Conservation (phyloP, 768 basidiomycete genomes). For the Pholiota conissans region DNA sequence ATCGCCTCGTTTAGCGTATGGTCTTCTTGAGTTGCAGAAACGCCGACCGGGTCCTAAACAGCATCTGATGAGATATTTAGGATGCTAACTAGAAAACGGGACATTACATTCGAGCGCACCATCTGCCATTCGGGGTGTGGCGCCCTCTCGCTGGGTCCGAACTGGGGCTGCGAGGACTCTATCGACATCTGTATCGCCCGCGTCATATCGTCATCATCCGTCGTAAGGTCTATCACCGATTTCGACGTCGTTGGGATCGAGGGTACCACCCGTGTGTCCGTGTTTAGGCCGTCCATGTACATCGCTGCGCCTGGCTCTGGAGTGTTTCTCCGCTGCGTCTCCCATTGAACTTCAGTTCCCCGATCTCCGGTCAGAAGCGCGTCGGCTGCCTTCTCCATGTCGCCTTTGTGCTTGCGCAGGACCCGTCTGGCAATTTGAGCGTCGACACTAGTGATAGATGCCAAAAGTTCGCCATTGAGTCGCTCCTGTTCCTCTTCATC, state of each 20-base stretch:
- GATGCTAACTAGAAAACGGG: background rate
- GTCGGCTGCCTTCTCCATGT: conserved; percentile 54
- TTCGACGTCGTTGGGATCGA: conserved; percentile 25
- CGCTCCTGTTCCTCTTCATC: conserved; percentile 27
- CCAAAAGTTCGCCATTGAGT: conserved; percentile 32
- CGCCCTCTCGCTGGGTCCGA: conserved; percentile 61
- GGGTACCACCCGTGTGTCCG: conserved; percentile 21
- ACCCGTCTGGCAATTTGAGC: conserved; percentile 52
- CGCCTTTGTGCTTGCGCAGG: conserved; percentile 58
- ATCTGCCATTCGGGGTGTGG: conserved; percentile 70
- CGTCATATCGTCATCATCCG: conserved; percentile 48
- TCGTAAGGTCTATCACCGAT: conserved; percentile 61
- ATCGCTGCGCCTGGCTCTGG: conserved; percentile 29
- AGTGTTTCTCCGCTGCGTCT: conserved; percentile 24
- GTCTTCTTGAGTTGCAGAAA: conserved; percentile 51
- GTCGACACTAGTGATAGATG: conserved; percentile 36
- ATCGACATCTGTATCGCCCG: conserved; percentile 57
- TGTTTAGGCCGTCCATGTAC: conserved; percentile 19
- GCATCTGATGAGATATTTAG: conserved; percentile 13
- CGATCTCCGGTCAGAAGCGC: conserved; percentile 55
- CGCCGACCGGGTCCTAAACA: conserved; percentile 27
- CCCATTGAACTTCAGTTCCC: conserved; percentile 25
- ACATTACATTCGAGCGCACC: conserved; percentile 64
- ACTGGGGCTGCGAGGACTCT: conserved; percentile 37
- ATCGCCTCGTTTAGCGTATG: conserved; percentile 69